Evolutionary conservation across 331 rosid genomes (phyloP).

Genomic region (Telfairia occidentalis): DNA sequence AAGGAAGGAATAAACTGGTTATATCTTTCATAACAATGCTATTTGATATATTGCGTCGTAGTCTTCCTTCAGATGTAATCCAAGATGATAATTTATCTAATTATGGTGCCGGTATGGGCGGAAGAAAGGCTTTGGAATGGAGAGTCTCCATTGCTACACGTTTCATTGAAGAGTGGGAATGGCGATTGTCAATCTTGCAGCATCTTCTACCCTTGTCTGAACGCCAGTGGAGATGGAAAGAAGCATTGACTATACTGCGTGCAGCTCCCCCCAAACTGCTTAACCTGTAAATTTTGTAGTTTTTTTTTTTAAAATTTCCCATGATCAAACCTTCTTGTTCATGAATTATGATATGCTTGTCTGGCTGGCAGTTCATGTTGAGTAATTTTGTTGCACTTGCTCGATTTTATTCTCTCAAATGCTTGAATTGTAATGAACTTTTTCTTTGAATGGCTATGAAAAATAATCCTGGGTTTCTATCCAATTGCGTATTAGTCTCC

Average conservation of each 20-base stretch:
- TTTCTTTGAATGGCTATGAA: too few species aligned
- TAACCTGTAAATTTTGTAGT: constrained; percentile 68
- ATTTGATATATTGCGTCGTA: constrained; percentile 53
- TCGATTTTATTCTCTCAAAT: not conserved
- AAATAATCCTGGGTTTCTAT: too few species aligned
- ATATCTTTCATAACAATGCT: constrained; percentile 60
- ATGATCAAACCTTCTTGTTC: not conserved
- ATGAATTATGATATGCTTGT: constrained; percentile 4
- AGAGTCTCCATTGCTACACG: constrained; percentile 62
- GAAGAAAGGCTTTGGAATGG: constrained; percentile 89
- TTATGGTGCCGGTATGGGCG: constrained; percentile 37
- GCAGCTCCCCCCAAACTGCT: constrained; percentile 94
- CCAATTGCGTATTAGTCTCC: too few species aligned
- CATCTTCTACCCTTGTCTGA: constrained; percentile 87
- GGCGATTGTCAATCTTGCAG: constrained; percentile 97
- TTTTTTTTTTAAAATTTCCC: constrained; percentile 9
- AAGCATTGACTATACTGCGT: constrained; percentile 80
- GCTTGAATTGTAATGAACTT: too few species aligned
- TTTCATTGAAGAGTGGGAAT: constrained; percentile 96
- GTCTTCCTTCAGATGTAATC: constrained; percentile 50
- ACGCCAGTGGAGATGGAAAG: constrained; percentile 96
- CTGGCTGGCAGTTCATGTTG: not conserved
- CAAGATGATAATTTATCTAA: constrained; percentile 43
- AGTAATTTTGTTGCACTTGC: not conserved
- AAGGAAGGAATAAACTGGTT: constrained; percentile 75